Evolutionary conservation across 2,329 filamentous ascomycete species (phyloP), one percentile per base, ranked within the genome.

Genomic region (Escovopsis weberi): DNA sequence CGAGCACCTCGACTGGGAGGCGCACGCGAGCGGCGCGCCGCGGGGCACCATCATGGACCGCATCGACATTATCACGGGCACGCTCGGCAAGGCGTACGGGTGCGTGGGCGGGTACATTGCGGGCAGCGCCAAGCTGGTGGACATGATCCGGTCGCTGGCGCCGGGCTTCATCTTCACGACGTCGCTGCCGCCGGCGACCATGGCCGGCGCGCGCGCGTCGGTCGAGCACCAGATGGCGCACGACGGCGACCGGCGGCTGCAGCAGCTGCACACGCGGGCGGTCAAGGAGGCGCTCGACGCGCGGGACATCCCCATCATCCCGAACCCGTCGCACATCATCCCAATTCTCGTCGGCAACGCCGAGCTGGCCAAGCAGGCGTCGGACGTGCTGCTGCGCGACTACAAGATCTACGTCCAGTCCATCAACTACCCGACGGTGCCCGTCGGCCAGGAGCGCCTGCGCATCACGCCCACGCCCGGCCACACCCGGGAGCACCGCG

Each of bases 121-220:
- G 33, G 91, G 85, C 41, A 94, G 82, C 47, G 66, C 78, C 42
- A 83, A 82, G 58, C 73, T 98, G 53, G 82, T 98, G 32, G 91
- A 98, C 62, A 83, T 85, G 47, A 84, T 98, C 54, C 85, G 91
- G 41, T 96, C 91, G 8, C 78, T 96, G 35, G 91, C 91, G 2
- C 88, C 91, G 4, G 91, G 91, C 26, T 98, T 98, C 68, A 98
- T 98, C 62, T 98, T 98, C 69, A 98, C 91, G 38, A 98, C 91
- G 5, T 94, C 88, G 9, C 78, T 98, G 11, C 91, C 91, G 4
- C 91, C 91, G 0, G 87, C 91, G 12, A 93, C 87, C 48, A 98
- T 98, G 91, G 88, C 91, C 18, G 91, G 91, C 43, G 91, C 91
- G 19, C 78, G 80, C 59, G 72, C 85, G 1, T 87, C 91, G 33